phyloP scores from a whole-genome alignment of 2,329 filamentous ascomycete genomes.

The Diaporthe sp. region DNA sequence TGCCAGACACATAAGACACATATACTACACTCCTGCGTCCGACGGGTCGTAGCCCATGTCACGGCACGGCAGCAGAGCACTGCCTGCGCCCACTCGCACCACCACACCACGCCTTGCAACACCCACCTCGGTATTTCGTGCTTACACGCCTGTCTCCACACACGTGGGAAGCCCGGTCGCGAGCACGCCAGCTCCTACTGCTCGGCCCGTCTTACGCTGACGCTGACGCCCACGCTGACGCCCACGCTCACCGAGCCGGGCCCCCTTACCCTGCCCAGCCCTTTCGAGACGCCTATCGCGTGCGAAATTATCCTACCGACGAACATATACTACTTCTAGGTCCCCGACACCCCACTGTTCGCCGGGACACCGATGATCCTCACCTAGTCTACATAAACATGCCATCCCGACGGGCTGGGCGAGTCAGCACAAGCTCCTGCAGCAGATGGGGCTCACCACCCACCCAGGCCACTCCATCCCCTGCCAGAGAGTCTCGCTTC shows the following conservation, averaged over 20 bases:
- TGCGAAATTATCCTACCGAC: background rate
- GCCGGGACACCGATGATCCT: background rate
- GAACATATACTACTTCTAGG: background rate
- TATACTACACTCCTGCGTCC: background rate
- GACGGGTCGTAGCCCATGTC: slow-evolving; percentile 8
- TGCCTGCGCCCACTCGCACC: background rate
- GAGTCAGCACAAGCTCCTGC: slow-evolving; percentile 16
- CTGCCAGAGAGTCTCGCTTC: background rate
- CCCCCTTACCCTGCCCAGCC: background rate
- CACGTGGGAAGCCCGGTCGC: slow-evolving; percentile 12
- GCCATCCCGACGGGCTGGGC: slow-evolving; percentile 5
- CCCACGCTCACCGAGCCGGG: slow-evolving; percentile 13
- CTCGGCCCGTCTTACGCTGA: slow-evolving; percentile 24
- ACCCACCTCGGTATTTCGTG: slow-evolving; percentile 17
- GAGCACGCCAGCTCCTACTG: slow-evolving; percentile 21
- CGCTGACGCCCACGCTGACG: background rate
- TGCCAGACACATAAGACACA: slow-evolving; percentile 8
- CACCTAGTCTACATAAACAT: background rate
- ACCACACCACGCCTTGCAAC: no score
- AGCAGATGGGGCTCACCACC: background rate
- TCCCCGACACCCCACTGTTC: background rate
- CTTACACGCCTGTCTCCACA: background rate
- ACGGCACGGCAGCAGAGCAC: slow-evolving; percentile 5
- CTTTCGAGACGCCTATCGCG: background rate
- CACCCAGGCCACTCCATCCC: background rate